Evolutionary conservation across 2,329 filamentous ascomycete genomes (phyloP).

Genomic region (Botrytis hyacinthi): DNA sequence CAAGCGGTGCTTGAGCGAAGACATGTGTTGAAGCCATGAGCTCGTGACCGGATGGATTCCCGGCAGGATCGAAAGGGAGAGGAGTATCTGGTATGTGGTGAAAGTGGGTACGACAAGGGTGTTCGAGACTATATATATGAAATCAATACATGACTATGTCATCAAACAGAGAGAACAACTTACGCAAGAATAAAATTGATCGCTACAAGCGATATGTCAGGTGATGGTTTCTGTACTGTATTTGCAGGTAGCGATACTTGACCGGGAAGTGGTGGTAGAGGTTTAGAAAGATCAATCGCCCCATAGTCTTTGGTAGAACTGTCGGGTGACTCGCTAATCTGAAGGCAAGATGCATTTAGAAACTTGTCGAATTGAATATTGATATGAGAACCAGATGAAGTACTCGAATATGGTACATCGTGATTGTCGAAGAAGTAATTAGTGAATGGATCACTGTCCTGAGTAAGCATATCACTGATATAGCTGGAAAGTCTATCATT

Average conservation of each 20-base stretch:
- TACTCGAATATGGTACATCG: neutral
- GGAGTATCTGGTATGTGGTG: neutral
- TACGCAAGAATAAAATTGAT: slow-evolving; percentile 38
- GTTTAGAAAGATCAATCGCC: slow-evolving; percentile 6
- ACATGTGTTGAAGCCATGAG: slow-evolving; percentile 34
- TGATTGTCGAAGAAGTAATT: neutral
- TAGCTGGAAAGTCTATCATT: slow-evolving; percentile 13
- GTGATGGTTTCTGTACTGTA: neutral
- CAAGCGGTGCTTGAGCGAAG: slow-evolving; percentile 28
- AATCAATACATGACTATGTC: neutral
- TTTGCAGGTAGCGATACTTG: neutral
- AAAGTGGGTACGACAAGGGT: slow-evolving; percentile 18
- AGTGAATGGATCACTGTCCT: neutral
- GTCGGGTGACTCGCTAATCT: neutral
- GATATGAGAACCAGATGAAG: neutral
- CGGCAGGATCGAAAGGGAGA: slow-evolving; percentile 22
- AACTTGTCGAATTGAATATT: slow-evolving; percentile 3
- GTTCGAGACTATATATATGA: slow-evolving; percentile 9
- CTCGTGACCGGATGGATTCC: slow-evolving; percentile 29
- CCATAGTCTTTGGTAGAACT: too few species aligned
- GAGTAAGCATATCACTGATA: slow-evolving; percentile 2
- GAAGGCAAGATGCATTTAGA: slow-evolving; percentile 2
- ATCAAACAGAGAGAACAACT: slow-evolving; percentile 11
- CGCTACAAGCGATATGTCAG: slow-evolving; percentile 28
- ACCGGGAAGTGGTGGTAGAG: neutral